Percentiles rank a stretch among this genome's conserved stretches.
Evolutionary conservation across 306 rosid genomes (phyloP).

Genomic region (Ormosia emarginata): DNA sequence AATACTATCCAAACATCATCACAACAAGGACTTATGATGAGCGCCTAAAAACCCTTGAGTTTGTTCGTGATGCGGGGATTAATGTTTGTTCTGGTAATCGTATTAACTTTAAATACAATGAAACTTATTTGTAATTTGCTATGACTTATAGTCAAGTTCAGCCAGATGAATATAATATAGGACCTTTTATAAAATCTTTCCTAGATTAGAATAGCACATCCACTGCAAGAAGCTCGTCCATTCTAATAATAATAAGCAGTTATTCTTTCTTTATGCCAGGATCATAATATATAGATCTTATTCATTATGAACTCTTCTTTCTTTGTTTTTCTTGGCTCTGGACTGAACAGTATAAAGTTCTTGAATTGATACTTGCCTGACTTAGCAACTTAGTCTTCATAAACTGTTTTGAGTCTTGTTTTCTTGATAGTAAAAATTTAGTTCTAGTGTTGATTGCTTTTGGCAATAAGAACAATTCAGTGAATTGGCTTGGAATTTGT

Average conservation of each 20-base stretch:
- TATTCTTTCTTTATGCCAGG: neutral
- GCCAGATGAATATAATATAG: neutral
- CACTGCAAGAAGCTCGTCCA: neutral
- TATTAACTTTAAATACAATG: conserved; percentile 5
- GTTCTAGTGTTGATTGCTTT: neutral
- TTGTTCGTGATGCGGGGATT: conserved; percentile 95
- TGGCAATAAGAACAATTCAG: neutral
- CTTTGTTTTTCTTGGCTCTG: neutral
- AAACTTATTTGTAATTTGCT: neutral
- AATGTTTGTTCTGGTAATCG: conserved; percentile 86
- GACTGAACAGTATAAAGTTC: neutral
- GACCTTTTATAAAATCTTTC: neutral
- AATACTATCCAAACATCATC: conserved; percentile 87
- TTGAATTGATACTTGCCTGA: neutral
- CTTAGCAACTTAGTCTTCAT: neutral
- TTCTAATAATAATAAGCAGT: neutral
- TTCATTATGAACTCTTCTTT: neutral
- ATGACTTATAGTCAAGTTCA: neutral
- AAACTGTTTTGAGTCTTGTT: neutral
- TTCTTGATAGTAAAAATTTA: neutral
- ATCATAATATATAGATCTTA: neutral
- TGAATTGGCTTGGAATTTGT: neutral
- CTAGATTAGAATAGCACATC: neutral
- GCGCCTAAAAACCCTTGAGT: conserved; percentile 83
- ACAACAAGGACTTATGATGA: conserved; percentile 94